Evolutionary conservation across 2,329 filamentous ascomycete species (phyloP).

Genomic region (Pseudogymnoascus destructans): DNA sequence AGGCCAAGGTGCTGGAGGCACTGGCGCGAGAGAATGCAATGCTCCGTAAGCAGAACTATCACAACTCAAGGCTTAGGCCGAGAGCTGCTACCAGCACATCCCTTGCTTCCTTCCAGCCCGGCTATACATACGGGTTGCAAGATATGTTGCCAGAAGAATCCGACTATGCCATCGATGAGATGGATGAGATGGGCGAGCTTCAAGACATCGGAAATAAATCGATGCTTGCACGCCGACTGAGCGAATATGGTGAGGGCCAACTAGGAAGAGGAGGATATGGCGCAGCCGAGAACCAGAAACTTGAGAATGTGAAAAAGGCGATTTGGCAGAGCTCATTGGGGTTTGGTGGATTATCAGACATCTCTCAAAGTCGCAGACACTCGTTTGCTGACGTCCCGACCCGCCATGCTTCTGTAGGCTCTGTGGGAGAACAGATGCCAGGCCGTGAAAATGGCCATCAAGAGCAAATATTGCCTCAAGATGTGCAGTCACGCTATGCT

Average conservation of each 20-base stretch:
- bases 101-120: slow-evolving; percentile 33
- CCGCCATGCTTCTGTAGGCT: slow-evolving; percentile 50
- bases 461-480: slow-evolving; percentile 22
- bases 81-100: slow-evolving; percentile 42
- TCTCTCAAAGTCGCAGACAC: slow-evolving; percentile 63
- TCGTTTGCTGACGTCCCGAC: slow-evolving; percentile 62
- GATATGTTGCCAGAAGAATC: slow-evolving; percentile 51
- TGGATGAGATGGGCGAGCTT: slow-evolving; percentile 47
- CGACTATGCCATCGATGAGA: slow-evolving; percentile 60
- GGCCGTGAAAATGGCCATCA: slow-evolving; percentile 14
- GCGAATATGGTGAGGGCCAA: slow-evolving; percentile 20
- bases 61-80: slow-evolving; percentile 41
- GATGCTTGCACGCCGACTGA: slow-evolving; percentile 26
- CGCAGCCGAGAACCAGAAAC: slow-evolving; percentile 41
- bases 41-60: slow-evolving; percentile 44
- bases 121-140: slow-evolving; percentile 46
- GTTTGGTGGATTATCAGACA: slow-evolving; percentile 47
- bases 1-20: slow-evolving; percentile 51
- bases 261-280: slow-evolving; percentile 11
- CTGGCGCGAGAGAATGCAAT: slow-evolving; percentile 50
- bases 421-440: slow-evolving; percentile 34
- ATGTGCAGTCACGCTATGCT: slow-evolving; percentile 22
- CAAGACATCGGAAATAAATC: slow-evolving; percentile 23
- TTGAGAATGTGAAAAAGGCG: slow-evolving; percentile 52
- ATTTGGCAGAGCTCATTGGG: slow-evolving; percentile 62